Evolutionary conservation across 768 basidiomycete species (phyloP).

Genomic region (Leccinum barrowsii): DNA sequence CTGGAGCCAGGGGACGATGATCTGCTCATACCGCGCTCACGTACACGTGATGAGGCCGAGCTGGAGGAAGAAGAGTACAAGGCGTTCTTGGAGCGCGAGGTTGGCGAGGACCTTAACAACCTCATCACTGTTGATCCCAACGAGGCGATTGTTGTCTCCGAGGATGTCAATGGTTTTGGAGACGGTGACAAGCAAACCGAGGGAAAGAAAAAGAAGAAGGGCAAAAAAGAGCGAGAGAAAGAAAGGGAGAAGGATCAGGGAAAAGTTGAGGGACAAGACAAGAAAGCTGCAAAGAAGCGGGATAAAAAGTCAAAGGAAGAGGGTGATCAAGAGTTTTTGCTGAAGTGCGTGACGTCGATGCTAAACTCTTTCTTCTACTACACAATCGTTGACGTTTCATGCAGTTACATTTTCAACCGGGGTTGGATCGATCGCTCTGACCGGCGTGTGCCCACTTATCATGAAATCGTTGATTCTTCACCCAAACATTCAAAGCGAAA

Average conservation of each 20-base stretch:
- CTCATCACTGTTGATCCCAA: slow-evolving; percentile 54
- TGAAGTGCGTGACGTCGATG: slow-evolving; percentile 59
- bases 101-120: slow-evolving; percentile 67
- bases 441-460: slow-evolving; percentile 77
- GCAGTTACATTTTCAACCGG: slow-evolving; percentile 92
- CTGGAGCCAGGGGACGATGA: slow-evolving; percentile 49
- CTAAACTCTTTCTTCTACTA: not conserved
- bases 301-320: slow-evolving; percentile 47
- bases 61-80: slow-evolving; percentile 84
- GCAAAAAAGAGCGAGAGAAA: slow-evolving; percentile 31
- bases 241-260: slow-evolving; percentile 28
- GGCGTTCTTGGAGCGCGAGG: slow-evolving; percentile 75
- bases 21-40: slow-evolving; percentile 69
- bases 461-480: slow-evolving; percentile 60
- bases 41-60: slow-evolving; percentile 73
- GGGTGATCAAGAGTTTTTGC: slow-evolving; percentile 80
- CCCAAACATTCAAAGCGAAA: slow-evolving; percentile 27
- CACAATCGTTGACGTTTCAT: not conserved
- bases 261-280: slow-evolving; percentile 17
- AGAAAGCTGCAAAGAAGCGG: slow-evolving; percentile 18
- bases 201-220: slow-evolving; percentile 35
- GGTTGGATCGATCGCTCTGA: slow-evolving; percentile 90
- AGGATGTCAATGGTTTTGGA: slow-evolving; percentile 27
- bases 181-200: slow-evolving; percentile 26
- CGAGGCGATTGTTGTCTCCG: slow-evolving; percentile 13